These are phyloP conservation scores for Cryptococcus sp. DNA, from an alignment of 1,284 basidiomycete genomes.

Conservation along the genomic window DNA sequence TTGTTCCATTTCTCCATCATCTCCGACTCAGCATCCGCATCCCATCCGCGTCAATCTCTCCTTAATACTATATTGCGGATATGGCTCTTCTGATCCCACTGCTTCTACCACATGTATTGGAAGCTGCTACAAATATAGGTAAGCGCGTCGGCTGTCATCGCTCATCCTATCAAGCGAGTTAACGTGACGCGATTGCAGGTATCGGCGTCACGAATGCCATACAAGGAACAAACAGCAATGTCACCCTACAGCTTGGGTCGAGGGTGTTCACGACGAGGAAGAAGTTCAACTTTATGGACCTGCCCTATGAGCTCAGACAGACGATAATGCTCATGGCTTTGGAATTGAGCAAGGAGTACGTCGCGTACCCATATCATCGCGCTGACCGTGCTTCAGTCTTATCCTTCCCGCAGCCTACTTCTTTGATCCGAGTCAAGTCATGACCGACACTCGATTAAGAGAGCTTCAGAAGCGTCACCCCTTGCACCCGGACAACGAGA, in stretches of 20 bases:
- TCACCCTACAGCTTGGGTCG: slow-evolving; percentile 37
- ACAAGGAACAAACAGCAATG: slow-evolving; percentile 28
- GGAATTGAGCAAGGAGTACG: slow-evolving; percentile 31
- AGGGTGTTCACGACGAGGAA: slow-evolving; percentile 34
- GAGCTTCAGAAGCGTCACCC: slow-evolving; percentile 23
- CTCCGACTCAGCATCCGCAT: no score
- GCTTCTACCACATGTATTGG: slow-evolving; percentile 30
- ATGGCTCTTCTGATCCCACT: slow-evolving; percentile 38
- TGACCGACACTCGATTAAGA: slow-evolving; percentile 10
- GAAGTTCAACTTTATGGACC: slow-evolving; percentile 25
- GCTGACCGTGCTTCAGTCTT: slow-evolving; percentile 17
- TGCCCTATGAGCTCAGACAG: slow-evolving; percentile 33
- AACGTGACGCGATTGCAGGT: slow-evolving; percentile 17
- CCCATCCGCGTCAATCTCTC: no score
- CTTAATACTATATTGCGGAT: neutral
- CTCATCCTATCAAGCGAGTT: neutral
- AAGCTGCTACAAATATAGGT: slow-evolving; percentile 38
- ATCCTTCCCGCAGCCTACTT: slow-evolving; percentile 27
- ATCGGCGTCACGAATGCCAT: slow-evolving; percentile 40
- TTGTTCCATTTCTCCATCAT: no score
- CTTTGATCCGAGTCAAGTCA: slow-evolving; percentile 19
- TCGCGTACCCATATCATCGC: neutral
- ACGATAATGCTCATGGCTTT: slow-evolving; percentile 37
- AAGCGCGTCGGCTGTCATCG: slow-evolving; percentile 4
- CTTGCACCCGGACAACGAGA: slow-evolving; percentile 25